These are phyloP conservation scores for Suillus plorans DNA, from an alignment of 768 basidiomycete species.

Conservation along the genomic window DNA sequence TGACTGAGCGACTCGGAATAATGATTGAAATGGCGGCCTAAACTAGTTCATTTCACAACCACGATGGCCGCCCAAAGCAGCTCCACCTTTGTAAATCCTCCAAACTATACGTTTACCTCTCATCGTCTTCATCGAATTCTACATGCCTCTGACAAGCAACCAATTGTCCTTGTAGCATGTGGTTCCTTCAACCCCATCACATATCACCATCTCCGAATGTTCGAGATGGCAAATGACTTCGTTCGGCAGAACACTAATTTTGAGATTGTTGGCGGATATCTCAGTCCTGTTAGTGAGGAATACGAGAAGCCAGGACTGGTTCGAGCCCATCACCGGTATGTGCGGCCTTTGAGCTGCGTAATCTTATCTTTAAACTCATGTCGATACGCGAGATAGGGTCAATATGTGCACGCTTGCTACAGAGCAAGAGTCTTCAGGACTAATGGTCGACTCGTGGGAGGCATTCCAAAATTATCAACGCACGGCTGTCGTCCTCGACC, in stretches of 20 bases:
- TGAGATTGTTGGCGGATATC: conserved; percentile 93
- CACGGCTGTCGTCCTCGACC: conserved; percentile 95
- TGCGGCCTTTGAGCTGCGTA: conserved; percentile 5
- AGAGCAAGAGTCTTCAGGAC: conserved; percentile 87
- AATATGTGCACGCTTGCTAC: conserved; percentile 89
- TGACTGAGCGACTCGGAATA: not conserved
- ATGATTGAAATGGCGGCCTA: not conserved
- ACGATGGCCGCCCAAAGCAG: conserved; percentile 26
- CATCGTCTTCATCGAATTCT: conserved; percentile 61
- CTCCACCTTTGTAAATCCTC: conserved; percentile 56
- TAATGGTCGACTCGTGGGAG: conserved; percentile 99
- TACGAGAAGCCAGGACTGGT: conserved; percentile 97
- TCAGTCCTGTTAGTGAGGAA: conserved; percentile 92
- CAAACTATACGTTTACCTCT: conserved; percentile 65
- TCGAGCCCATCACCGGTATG: conserved; percentile 85
- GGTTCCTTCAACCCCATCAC: conserved; percentile 98
- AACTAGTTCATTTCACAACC: conserved; percentile 11
- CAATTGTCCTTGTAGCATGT: conserved; percentile 94
- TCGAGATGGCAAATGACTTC: conserved; percentile 99
- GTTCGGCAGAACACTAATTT: conserved; percentile 88
- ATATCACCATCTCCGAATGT: conserved; percentile 98
- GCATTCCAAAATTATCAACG: conserved; percentile 93
- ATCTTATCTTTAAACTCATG: not conserved
- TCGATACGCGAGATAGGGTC: conserved; percentile 47
- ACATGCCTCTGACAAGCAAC: conserved; percentile 66